Percentiles rank a stretch among this genome's conserved stretches.
Evolutionary conservation across 306 rosid genomes (phyloP).

Genomic region (Lagenaria siceraria): DNA sequence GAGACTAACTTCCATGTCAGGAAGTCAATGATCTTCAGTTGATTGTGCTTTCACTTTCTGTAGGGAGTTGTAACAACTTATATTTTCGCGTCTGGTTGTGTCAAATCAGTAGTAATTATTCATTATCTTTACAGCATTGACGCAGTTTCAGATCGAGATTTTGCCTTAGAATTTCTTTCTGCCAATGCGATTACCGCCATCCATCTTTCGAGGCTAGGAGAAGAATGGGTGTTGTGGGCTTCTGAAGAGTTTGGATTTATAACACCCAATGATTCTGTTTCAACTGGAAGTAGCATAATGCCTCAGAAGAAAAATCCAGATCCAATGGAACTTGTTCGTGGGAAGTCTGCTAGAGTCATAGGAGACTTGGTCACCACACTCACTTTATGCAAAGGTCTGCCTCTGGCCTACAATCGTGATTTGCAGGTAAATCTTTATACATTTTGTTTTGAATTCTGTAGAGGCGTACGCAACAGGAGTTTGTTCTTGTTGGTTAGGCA

Average conservation of each 20-base stretch:
- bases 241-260: conserved; percentile 94
- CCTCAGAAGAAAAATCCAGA: conserved; percentile 99
- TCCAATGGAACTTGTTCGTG: conserved; percentile 99
- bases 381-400: conserved; percentile 92
- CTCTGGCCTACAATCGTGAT: conserved; percentile 95
- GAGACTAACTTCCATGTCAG: neutral
- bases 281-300: conserved; percentile 97
- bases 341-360: conserved; percentile 84
- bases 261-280: conserved; percentile 84
- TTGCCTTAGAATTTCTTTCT: conserved; percentile 77
- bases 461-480: neutral
- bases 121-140: conserved; percentile 50
- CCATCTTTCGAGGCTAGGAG: conserved; percentile 97
- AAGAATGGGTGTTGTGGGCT: conserved; percentile 99
- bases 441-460: neutral
- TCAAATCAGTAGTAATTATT: conserved; percentile 9
- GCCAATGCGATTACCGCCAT: conserved; percentile 76
- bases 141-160: conserved; percentile 97
- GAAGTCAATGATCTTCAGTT: neutral
- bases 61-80: neutral
- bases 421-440: conserved; percentile 53
- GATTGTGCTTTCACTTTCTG: neutral
- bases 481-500: neutral
- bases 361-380: conserved; percentile 86
- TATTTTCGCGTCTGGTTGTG: neutral